Evolutionary conservation across 2,329 filamentous ascomycete species (phyloP), one percentile per base, ranked within the genome.

Genomic region (Phaeosphaeria sp.): DNA sequence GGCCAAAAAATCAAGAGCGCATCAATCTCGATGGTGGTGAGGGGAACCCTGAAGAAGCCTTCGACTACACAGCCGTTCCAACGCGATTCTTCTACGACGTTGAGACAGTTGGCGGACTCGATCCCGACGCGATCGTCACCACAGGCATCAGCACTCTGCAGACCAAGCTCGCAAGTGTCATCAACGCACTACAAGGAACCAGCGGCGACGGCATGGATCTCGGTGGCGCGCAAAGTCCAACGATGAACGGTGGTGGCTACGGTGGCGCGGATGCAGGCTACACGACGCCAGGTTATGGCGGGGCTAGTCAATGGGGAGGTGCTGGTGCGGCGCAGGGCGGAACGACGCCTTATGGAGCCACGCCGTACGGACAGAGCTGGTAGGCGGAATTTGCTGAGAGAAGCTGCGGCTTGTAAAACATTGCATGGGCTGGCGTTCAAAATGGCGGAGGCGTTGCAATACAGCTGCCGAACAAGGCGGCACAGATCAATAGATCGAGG

Each of bases 81-180:
- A 84, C 83, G 60, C 87, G 87, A 65, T 99, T 97, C 83, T 99
- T 97, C 82, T 91, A 94, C 72, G 93, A 97, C 73, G 90, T 99
- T 47, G 95, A 99, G 78, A 90, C 91, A 47, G 89, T 91, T 39
- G 95, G 95, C 36, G 91, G 89, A 68, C 87, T 98, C 59, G 91
- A 95, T 27, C 94, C 95, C 0, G 94, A 99, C 72, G 86, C 88
- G 61, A 95, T 98, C 67, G 88, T 99, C 51, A 89, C 93, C 69
- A 88, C 92, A 69, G 93, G 93, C 33, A 96, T 99, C 76, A 88
- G 90, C 63, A 90, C 92, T 25, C 82, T 99, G 55, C 95, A 98
- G 77, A 87, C 90, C 66, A 99, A 99, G 80, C 86, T 99, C 36
- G 95, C 93, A 2, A 85, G 84, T 3, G 86, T 97, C 40, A 89